Base-by-base conservation (phyloP, 306 rosid species). In the Sesbania bispinosa region DNA sequence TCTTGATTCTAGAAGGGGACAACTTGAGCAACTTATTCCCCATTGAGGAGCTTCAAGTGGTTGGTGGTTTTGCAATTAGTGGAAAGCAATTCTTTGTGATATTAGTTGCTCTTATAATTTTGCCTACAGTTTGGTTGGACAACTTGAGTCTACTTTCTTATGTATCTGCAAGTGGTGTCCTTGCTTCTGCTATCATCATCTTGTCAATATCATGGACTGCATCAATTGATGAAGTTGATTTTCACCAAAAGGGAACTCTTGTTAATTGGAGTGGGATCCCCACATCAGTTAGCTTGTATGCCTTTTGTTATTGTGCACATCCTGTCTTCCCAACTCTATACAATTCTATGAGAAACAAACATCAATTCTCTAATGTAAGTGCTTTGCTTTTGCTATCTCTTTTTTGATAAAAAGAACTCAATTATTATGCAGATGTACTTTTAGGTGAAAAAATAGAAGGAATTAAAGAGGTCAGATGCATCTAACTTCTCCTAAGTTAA, bases 261-360 rank as follows among this genome's bases (percentile, higher is more conserved):
- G 1, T 90, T 7, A 77, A 82, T 32, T 89, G 81, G 94, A 75
- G 45, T 36, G 98, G 97, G 0, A 59, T 87, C 46, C 94, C 95
- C 1, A 87, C 87, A 3, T 73, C 96, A 14, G 71, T 89, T 54
- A 89, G 92, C 84, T 85, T 94, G 61, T 90, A 71, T 50, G 89
- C 95, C 13, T 94, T 94, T 27, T 94, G 96, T 64, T 90, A 87
- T 10, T 89, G 97, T 67, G 96, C 96, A 0, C 98, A 94, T 75
- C 95, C 98, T 0, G 90, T 90, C 39, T 94, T 94, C 52, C 98
- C 97, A 7, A 85, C 92, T 7, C 73, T 94, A 33, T 89, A 89
- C 81, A 89, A 83, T 41, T 90, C 98, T 10, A 90, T 87, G 95
- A 79, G 69, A 52, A 78, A 85, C 67, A 90, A 86, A 77, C 87